phyloP scores from a whole-genome alignment of 2,329 filamentous ascomycete species.

The Exserohilum rostratum region DNA sequence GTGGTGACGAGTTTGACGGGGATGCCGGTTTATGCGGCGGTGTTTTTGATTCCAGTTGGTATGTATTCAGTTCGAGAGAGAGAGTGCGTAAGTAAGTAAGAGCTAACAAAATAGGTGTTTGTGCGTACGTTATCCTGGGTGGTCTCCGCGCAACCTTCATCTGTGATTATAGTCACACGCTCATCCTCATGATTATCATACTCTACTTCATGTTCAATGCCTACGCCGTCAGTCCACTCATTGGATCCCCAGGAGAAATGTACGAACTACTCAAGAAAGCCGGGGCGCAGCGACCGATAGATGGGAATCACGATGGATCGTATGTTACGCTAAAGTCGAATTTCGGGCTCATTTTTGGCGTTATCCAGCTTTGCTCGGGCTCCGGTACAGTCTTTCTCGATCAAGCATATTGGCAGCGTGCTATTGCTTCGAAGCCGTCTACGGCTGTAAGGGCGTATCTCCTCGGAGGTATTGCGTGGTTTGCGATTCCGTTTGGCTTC shows the following conservation, averaged over 20 bases:
- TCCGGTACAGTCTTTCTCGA: slow-evolving; percentile 51
- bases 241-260: slow-evolving; percentile 49
- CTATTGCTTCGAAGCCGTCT: slow-evolving; percentile 41
- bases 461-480: slow-evolving; percentile 56
- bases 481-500: slow-evolving; percentile 56
- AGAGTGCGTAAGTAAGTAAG: not conserved
- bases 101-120: slow-evolving; percentile 37
- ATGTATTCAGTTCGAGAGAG: too few relatives aligned
- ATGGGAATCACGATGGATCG: slow-evolving; percentile 49
- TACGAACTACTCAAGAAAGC: slow-evolving; percentile 51
- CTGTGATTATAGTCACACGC: slow-evolving; percentile 49
- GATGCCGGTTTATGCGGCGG: slow-evolving; percentile 53
- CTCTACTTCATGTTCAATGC: slow-evolving; percentile 54
- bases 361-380: slow-evolving; percentile 51
- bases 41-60: slow-evolving; percentile 52
- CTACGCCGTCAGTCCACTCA: slow-evolving; percentile 48
- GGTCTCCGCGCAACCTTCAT: slow-evolving; percentile 53
- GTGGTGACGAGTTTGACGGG: slow-evolving; percentile 53
- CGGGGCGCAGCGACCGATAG: slow-evolving; percentile 45
- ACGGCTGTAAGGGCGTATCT: slow-evolving; percentile 40
- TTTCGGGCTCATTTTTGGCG: slow-evolving; percentile 53
- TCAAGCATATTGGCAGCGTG: slow-evolving; percentile 56
- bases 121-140: slow-evolving; percentile 44
- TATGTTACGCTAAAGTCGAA: slow-evolving; percentile 52
- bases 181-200: slow-evolving; percentile 53